Base-by-base conservation (phyloP, 768 basidiomycete species). In the Mycena vitilis region DNA sequence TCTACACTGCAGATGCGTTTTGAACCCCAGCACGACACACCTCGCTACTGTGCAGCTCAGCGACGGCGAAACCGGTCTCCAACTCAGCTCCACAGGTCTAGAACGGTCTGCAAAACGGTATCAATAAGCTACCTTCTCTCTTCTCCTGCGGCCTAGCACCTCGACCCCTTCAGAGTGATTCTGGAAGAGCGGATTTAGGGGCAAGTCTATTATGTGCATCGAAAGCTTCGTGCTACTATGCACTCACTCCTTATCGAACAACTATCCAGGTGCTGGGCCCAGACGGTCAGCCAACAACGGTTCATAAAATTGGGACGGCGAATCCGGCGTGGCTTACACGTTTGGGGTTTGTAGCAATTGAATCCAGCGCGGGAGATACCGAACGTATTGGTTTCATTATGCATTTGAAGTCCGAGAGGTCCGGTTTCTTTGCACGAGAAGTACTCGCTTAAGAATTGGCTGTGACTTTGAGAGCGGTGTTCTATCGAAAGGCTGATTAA, bases 291-390 rank as follows among this genome's bases (percentile, higher is more conserved):
- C 5, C 2, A 30, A 30, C 30, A 30, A 5, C 30, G 30, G 30
- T 5, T 30, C 30, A 5, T 30, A 5, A 30, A 30, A 30, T 30
- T 30, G 30, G 30, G 30, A 30, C 30, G 30, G 30, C 5, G 30
- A 30, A 30, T 30, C 30, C 30, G 30, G 30, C 30, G 30, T 30
- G 30, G 30, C 2, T 30, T 20, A 37, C 38, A 37, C 47, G 34
- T 36, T 15, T 44, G 30, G 56, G 10, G 22, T 6, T 60, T 51
- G 36, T 16, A 61, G 20, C 58, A 48, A 59, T n/a, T 59, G 11
- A 48, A 48, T 59, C 15, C 58, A 18, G 7, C 34, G 49, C 23
- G 60, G 60, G 52, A 61, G 18, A 61, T 40, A 49, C 60, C 60
- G 60, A 58, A 30, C 30, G 5, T 25, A 51, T 30, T 52, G 16